phyloP scores from a whole-genome alignment of 768 basidiomycete species.

The Boletus rufocinnamomeus region DNA sequence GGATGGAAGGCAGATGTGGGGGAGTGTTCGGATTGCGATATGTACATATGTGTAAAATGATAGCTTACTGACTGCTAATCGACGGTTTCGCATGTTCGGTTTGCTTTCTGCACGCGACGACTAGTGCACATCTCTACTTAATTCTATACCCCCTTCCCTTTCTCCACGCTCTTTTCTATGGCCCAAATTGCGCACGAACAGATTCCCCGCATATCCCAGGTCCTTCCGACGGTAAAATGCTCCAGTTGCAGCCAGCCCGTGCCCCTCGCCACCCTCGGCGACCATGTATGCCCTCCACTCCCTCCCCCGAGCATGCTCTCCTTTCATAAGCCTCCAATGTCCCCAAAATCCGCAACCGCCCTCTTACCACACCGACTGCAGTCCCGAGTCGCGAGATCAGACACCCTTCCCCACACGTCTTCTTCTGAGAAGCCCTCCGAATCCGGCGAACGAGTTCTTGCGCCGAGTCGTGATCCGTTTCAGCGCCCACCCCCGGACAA shows the following conservation, averaged over 20 bases:
- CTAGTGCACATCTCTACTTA: conserved; percentile 18
- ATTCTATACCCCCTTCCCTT: conserved; percentile 28
- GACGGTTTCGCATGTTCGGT: conserved; percentile 1
- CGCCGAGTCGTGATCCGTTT: conserved; percentile 28
- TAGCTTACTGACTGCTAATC: conserved; percentile 17
- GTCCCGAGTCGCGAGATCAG: conserved; percentile 40
- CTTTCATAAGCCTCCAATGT: conserved; percentile 36
- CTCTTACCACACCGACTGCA: conserved; percentile 55
- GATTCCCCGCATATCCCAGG: conserved; percentile 50
- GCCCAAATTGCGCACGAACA: conserved; percentile 20
- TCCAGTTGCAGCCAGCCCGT: conserved; percentile 74
- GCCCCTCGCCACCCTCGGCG: conserved; percentile 69
- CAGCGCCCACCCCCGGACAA: conserved; percentile 30
- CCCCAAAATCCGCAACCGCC: conserved; percentile 43
- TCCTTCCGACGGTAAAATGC: conserved; percentile 84
- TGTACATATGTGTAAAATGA: conserved; percentile 24
- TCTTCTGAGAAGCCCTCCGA: conserved; percentile 11
- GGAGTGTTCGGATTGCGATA: background rate
- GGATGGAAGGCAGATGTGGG: background rate
- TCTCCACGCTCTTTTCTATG: conserved; percentile 30
- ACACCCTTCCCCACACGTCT: conserved; percentile 9
- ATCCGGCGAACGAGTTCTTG: conserved; percentile 5
- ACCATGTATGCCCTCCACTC: conserved; percentile 69
- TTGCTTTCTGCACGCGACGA: conserved; percentile 3
- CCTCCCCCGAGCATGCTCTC: conserved; percentile 43